These are phyloP conservation scores for Chlamydomonas schloesseri DNA, from an alignment of 139 green algal species.

Conservation along the genomic window DNA sequence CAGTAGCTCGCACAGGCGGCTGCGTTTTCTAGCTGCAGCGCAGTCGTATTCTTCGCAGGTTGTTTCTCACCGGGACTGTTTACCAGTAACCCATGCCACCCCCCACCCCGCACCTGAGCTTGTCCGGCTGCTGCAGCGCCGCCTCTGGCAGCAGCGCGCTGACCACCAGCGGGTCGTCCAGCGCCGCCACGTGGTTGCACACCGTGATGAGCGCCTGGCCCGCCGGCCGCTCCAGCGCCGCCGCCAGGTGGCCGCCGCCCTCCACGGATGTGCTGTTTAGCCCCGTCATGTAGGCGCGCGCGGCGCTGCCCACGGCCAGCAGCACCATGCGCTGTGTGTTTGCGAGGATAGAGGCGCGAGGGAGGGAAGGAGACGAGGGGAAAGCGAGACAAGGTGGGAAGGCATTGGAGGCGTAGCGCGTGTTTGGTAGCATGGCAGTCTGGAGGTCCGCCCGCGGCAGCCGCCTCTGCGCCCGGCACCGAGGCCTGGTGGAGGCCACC, in stretches of 20 bases:
- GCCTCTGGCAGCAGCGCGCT: slow-evolving; percentile 75
- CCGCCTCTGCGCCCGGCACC: too few relatives aligned
- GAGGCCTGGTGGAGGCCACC: too few relatives aligned
- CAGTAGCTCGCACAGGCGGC: too few relatives aligned
- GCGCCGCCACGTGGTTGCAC: slow-evolving; percentile 88
- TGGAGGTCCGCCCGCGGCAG: too few relatives aligned
- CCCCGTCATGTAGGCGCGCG: slow-evolving; percentile 44
- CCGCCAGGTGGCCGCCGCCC: slow-evolving; percentile 61
- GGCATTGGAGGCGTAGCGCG: too few relatives aligned
- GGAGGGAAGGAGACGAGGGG: not conserved
- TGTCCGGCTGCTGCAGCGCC: slow-evolving; percentile 53
- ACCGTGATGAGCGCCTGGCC: slow-evolving; percentile 85
- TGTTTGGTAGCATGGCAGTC: too few relatives aligned
- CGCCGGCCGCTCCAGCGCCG: slow-evolving; percentile 60
- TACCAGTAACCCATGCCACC: too few relatives aligned
- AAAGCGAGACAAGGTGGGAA: not conserved
- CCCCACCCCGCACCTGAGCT: slow-evolving; percentile 49
- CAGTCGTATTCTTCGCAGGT: too few relatives aligned
- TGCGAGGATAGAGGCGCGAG: slow-evolving; percentile 31
- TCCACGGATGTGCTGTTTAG: slow-evolving; percentile 60
- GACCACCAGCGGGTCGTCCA: slow-evolving; percentile 92
- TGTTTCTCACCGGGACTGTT: too few relatives aligned
- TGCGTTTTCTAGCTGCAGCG: too few relatives aligned
- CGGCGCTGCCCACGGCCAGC: slow-evolving; percentile 41
- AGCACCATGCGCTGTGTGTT: slow-evolving; percentile 47